Percentiles rank a stretch among this genome's conserved stretches.
These are phyloP conservation scores for Rhytidhysteron rufulum DNA, from an alignment of 2,329 filamentous ascomycete species.

Conservation along the genomic window DNA sequence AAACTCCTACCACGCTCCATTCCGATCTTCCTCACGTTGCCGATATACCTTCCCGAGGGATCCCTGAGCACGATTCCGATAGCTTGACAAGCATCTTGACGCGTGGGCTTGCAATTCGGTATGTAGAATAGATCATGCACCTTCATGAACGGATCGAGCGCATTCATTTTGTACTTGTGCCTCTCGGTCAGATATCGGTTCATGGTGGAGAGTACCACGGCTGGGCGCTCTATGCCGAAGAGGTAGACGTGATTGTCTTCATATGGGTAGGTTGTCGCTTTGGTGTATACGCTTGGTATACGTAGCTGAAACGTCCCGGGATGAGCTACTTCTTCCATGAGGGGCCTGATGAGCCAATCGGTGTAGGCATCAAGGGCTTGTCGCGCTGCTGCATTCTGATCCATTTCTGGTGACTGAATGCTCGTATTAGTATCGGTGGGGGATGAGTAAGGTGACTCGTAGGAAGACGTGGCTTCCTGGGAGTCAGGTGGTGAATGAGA, in stretches of 20 bases:
- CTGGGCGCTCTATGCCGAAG: neutral
- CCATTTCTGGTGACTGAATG: neutral
- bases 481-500: no score
- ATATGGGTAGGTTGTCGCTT: neutral
- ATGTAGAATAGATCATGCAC: neutral
- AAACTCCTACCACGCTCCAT: neutral
- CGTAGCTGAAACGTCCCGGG: no score
- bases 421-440: neutral
- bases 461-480: no score
- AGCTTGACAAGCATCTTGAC: neutral
- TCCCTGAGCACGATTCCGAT: neutral
- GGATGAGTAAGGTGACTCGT: neutral
- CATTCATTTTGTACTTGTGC: neutral
- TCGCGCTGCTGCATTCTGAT: neutral
- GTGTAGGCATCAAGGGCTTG: neutral
- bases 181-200: neutral
- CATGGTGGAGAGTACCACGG: neutral
- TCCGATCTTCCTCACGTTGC: neutral
- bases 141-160: neutral
- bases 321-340: no score
- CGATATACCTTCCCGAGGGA: neutral
- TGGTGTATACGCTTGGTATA: neutral
- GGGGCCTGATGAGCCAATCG: no score
- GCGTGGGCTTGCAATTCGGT: no score
- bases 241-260: neutral